These are phyloP conservation scores for Artemisia annua DNA, from an alignment of 129 eudicot genomes.

Conservation along the genomic window DNA sequence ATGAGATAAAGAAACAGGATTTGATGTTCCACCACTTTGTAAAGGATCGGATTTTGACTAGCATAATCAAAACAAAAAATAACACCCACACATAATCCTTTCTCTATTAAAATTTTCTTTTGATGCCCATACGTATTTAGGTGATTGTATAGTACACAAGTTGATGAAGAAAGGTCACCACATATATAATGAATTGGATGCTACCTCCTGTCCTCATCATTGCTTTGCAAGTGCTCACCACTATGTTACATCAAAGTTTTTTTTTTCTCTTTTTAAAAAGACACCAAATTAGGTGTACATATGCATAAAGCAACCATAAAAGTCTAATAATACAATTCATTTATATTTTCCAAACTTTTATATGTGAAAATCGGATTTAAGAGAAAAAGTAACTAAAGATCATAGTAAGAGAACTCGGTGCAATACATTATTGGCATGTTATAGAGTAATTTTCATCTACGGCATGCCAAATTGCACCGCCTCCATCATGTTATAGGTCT, in stretches of 20 bases:
- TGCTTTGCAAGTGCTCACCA: constrained; percentile 30
- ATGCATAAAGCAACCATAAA: constrained; percentile 5
- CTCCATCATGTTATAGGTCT: too few relatives aligned
- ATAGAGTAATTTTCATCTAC: too few relatives aligned
- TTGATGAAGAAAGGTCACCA: constrained; percentile 23
- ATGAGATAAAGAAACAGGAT: constrained; percentile 22
- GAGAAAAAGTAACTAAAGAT: too few relatives aligned
- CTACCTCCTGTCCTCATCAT: constrained; percentile 25
- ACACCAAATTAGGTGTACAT: constrained; percentile 24
- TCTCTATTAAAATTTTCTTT: background rate
- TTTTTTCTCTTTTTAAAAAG: background rate
- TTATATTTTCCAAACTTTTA: too few relatives aligned
- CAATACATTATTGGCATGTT: too few relatives aligned
- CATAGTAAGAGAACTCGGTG: too few relatives aligned
- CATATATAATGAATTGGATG: constrained; percentile 26
- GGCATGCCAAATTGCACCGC: too few relatives aligned
- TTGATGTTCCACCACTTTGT: constrained; percentile 24
- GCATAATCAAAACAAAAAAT: constrained; percentile 8
- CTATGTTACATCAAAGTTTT: constrained; percentile 22
- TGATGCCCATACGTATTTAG: constrained; percentile 21
- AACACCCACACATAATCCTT: background rate
- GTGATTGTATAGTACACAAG: constrained; percentile 7
- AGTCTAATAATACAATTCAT: background rate
- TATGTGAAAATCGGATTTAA: too few relatives aligned
- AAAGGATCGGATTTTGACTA: constrained; percentile 12